Evolutionary conservation across 768 basidiomycete genomes (phyloP).

Genomic region (Gloeophyllum trabeum): DNA sequence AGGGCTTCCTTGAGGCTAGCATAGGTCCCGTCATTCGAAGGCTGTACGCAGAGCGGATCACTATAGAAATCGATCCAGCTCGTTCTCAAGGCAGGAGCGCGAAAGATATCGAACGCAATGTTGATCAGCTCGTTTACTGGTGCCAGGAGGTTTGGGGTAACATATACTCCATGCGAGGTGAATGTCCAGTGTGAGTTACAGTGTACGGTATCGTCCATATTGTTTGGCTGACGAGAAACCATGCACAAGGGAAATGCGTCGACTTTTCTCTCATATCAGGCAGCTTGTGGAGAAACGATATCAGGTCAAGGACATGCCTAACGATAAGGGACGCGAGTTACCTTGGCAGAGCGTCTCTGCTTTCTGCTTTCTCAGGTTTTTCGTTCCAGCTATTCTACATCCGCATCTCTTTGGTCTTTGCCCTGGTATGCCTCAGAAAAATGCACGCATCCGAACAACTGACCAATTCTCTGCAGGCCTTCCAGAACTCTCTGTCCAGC

Average conservation of each 20-base stretch:
- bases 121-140: conserved; percentile 66
- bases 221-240: too few relatives aligned
- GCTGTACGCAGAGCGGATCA: conserved; percentile 60
- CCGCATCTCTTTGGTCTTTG: conserved; percentile 76
- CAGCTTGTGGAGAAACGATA: conserved; percentile 62
- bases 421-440: conserved; percentile 37
- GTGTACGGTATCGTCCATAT: too few relatives aligned
- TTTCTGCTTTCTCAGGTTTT: conserved; percentile 82
- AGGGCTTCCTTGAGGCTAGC: conserved; percentile 67
- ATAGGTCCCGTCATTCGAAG: conserved; percentile 61
- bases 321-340: conserved; percentile 39
- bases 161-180: conserved; percentile 60
- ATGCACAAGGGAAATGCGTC: conserved; percentile 53
- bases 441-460: not conserved
- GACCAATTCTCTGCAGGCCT: conserved; percentile 33
- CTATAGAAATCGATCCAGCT: conserved; percentile 75
- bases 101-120: conserved; percentile 56
- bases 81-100: conserved; percentile 41
- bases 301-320: conserved; percentile 24
- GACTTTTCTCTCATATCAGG: conserved; percentile 58
- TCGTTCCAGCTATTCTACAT: conserved; percentile 83
- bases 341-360: conserved; percentile 82
- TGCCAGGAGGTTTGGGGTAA: conserved; percentile 72
- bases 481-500: conserved; percentile 53
- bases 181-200: conserved; percentile 71